Evolutionary conservation across 768 basidiomycete species (phyloP), one percentile per base, ranked within the genome.

Genomic region (Rhodotorula sphaerocarpa): DNA sequence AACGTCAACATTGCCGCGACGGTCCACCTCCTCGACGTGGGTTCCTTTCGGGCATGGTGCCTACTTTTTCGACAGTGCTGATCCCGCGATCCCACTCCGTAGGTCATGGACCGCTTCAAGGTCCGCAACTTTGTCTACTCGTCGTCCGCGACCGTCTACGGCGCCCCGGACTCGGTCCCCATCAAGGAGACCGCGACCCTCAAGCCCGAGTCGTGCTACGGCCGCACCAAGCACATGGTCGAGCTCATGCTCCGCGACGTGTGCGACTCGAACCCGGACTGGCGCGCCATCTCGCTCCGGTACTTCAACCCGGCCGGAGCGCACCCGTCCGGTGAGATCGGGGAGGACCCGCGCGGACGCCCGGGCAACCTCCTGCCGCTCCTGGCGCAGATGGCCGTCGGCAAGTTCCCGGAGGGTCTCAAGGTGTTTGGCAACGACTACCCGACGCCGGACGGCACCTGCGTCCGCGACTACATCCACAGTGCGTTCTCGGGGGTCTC

Each of bases 221-320:
- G 91, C 33, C 86, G 86, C 74, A 93, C 89, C n/a, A 99, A 99
- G 76, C 83, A 90, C 57, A 88, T 97, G 87, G 83, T 82, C 52
- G 95, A 99, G 77, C 84, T 82, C 50, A 82, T 97, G 72, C 81
- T 97, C 66, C 82, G 87, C 70, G 95, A 99, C 74, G 76, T 95
- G 27, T 90, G 88, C 74, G 80, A 84, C 62, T 70, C 81, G 86
- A 86, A 74, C 52, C 83, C 89, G 59, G 82, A 88, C 71, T 93
- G 88, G 88, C 79, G 83, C 42, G 88, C 84, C 0, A 82, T 95
- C 73, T 88, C 88, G 48, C 79, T 97, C 67, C 82, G 95, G 58
- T 99, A 97, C 77, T 99, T 99, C 86, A 99, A 99, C 76, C 95
- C 95, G 66, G 95, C 90, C 42, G 95, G 95, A n/a, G 92, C 93